phyloP scores from a whole-genome alignment of 805 yeast genomes.

The Brettanomyces anomalus region DNA sequence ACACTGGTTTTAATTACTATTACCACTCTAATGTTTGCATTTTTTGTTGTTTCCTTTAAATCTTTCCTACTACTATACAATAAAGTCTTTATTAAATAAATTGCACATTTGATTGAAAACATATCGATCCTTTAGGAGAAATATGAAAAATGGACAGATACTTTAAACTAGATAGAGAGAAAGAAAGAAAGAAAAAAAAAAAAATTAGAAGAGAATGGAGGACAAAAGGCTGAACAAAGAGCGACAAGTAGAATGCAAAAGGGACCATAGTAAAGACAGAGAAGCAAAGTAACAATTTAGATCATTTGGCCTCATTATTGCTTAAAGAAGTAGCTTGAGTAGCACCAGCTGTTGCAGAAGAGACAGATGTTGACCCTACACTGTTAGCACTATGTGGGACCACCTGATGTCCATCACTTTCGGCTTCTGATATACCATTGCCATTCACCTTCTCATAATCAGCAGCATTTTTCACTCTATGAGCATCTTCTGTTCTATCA shows the following conservation, averaged over 20 bases:
- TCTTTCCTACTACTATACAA: background rate
- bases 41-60: background rate
- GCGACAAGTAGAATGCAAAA: no score
- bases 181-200: no score
- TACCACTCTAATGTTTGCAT: background rate
- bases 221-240: no score
- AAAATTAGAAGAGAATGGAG: no score
- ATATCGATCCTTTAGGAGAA: no score
- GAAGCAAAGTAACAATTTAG: no score
- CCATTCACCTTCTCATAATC: slow-evolving; percentile 20
- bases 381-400: background rate
- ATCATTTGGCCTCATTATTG: background rate
- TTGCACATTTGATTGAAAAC: slow-evolving; percentile 1
- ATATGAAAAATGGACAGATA: no score
- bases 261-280: no score
- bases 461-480: slow-evolving; percentile 15
- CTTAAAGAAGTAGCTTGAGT: background rate
- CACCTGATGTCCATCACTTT: background rate
- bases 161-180: background rate
- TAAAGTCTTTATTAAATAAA: no score
- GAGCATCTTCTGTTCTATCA: slow-evolving; percentile 48
- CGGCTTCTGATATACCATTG: slow-evolving; percentile 17
- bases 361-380: background rate
- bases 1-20: background rate
- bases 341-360: background rate